Evolutionary conservation across 257 asterid genomes (phyloP), one percentile per base, ranked within the genome.

Genomic region (Verbascum thapsus): DNA sequence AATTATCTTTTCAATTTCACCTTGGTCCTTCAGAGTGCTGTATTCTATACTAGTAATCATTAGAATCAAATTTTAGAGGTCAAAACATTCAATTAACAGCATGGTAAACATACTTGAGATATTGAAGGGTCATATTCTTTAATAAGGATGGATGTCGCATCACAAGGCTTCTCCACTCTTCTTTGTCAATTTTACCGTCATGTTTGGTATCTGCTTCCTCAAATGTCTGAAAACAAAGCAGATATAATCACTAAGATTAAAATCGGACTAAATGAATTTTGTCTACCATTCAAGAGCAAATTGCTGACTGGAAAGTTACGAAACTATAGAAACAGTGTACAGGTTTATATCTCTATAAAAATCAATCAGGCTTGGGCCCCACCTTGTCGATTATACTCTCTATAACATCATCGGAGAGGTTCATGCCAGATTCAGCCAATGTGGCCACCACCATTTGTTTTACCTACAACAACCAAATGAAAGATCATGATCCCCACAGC

Each of bases 391-490:
- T 81, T 19, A 86, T 83, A 63, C 78, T 79, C 78, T 86, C 91
- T 41, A 83, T 78, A 20, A 81, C 83, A 51, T 86, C 95, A 67
- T 83, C 95, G 0, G 85, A 69, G 58, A 86, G 83, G 58, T 83
- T 83, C 91, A 86, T 86, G 41, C 95, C 95, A 53, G 95, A 79
- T 70, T 86, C 95, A 22, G 91, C 88, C 60, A 83, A 84, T 10
- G 95, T 86, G 30, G 91, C 95, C 60, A 86, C 95, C 40, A 86
- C 95, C 95, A 86, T 86, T 74, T 86, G 95, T 70, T 86, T 86
- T 44, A 86, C 91, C 95, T 86, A 59, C 38, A 64, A 45, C 13
- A 10, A 44, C 7, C 63, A 6, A 18, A 44, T 12, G 42, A 64
- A 58, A 54, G n/a, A 17, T 51, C 58, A 53, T n/a, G 15, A 65